Conservation (phyloP, 2,329 filamentous ascomycete species). For the Tolypocladium guangdongense region DNA sequence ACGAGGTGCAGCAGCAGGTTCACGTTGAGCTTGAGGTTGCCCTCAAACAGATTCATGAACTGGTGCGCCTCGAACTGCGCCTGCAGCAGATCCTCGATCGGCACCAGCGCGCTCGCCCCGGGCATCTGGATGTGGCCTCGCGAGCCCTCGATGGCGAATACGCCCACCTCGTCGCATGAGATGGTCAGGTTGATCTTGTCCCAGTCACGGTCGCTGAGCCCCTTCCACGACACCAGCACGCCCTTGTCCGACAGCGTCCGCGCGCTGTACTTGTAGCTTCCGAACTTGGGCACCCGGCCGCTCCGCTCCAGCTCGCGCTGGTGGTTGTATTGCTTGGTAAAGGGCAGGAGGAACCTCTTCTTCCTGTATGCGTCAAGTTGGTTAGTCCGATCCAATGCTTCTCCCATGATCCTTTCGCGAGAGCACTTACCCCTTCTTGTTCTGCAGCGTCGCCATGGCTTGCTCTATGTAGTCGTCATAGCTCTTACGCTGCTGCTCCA, state of each 20-base stretch:
- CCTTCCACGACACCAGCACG: constrained; percentile 84
- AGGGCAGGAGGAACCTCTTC: constrained; percentile 88
- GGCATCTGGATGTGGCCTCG: constrained; percentile 93
- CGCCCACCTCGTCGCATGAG: constrained; percentile 82
- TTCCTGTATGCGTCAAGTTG: constrained; percentile 41
- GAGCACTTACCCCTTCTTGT: constrained; percentile 71
- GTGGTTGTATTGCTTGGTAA: constrained; percentile 98
- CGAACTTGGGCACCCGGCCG: constrained; percentile 92
- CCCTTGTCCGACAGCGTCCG: constrained; percentile 85
- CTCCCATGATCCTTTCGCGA: background rate
- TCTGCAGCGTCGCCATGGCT: constrained; percentile 93
- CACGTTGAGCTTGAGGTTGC: constrained; percentile 78
- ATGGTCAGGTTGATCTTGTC: constrained; percentile 91
- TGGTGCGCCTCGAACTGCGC: constrained; percentile 96
- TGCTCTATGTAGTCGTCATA: constrained; percentile 99
- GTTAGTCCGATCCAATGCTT: background rate
- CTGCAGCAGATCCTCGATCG: constrained; percentile 87
- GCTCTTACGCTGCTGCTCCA: constrained; percentile 90
- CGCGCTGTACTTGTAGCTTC: constrained; percentile 93
- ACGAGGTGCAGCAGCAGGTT: constrained; percentile 93
- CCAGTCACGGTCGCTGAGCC: constrained; percentile 73
- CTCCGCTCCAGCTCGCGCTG: constrained; percentile 88
- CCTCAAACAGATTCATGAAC: constrained; percentile 91
- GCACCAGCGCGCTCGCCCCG: constrained; percentile 76
- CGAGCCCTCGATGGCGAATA: constrained; percentile 86